Base-by-base conservation (phyloP, 2,329 filamentous ascomycete genomes). In the Alternaria sp. region DNA sequence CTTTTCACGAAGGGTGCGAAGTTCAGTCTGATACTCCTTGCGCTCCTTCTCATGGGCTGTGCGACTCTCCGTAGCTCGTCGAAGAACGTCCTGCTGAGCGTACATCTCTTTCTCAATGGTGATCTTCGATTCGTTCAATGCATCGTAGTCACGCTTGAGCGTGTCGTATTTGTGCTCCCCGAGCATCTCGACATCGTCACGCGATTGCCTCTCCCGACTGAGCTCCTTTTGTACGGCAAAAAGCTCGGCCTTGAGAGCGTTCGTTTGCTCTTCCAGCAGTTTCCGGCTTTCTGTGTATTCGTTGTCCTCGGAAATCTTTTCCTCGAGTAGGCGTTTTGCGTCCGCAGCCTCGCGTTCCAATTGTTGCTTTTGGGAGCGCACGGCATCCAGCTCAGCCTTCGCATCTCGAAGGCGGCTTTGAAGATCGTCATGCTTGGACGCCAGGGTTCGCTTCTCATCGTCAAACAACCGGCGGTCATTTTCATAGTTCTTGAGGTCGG, bases 101-200 rank as follows among this genome's bases (percentile, higher is more conserved):
- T 98, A 98, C 77, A 99, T 89, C 79, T 98, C 94, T 78, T 97
- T 98, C 79, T 99, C 94, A 64, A 99, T 97, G 47, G 89, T 96
- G 71, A 97, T 97, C 79, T 99, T 99, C 28, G 93, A 90, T 65
- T 97, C 93, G 70, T 97, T 97, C 34, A 98, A 84, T 34, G 88
- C 87, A 51, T 96, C 90, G 69, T 89, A 96, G 66, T 98, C 93
- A 26, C 94, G 89, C 75, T 94, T 90, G 61, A 99, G 83, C 51
- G 90, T 88, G 44, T 91, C 85, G 70, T 90, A 92, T 75, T 95
- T 96, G 80, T 97, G 94, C 68, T 97, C 93, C 5, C 92, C 89
- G 58, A 98, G 89, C 68, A 96, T 88, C 65, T 94, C 89, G 26
- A 97, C 93, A 74, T 99, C 95, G 67, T 97, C 94, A 58, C 95